Evolutionary conservation across 2,329 filamentous ascomycete species (phyloP).

Genomic region (Aschersonia sp.): DNA sequence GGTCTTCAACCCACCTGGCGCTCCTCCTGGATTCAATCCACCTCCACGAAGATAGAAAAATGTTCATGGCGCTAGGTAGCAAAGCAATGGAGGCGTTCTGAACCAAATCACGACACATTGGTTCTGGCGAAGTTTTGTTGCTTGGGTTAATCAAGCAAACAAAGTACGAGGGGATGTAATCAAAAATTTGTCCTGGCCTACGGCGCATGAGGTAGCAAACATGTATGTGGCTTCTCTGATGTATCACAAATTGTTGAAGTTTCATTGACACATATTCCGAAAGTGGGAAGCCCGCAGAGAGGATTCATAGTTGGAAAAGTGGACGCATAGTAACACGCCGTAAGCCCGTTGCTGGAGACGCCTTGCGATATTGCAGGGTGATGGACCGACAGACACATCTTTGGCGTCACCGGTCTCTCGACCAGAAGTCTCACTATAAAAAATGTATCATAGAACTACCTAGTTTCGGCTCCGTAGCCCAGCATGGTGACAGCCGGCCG

Average conservation of each 20-base stretch:
- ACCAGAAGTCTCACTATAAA: neutral
- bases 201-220: neutral
- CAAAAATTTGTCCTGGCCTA: neutral
- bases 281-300: no score
- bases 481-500: no score
- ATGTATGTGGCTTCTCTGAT: slow-evolving; percentile 1
- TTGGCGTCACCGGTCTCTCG: no score
- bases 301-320: no score
- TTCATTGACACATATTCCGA: neutral
- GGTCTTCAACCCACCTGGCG: slow-evolving; percentile 15
- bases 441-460: neutral
- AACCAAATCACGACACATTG: slow-evolving; percentile 11
- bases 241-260: neutral
- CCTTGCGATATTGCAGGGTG: no score
- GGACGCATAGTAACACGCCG: no score
- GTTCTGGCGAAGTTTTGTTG: slow-evolving; percentile 2
- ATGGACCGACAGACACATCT: no score
- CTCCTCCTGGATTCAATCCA: slow-evolving; percentile 56
- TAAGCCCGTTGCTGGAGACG: no score
- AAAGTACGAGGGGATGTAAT: no score
- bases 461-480: neutral
- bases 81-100: slow-evolving; percentile 6
- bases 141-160: slow-evolving; percentile 2
- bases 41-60: slow-evolving; percentile 42
- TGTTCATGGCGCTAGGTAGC: slow-evolving; percentile 11